Percentiles rank a stretch among this genome's conserved stretches.
Conservation (phyloP, 1,284 basidiomycete genomes). For the Peniophora sp. region DNA sequence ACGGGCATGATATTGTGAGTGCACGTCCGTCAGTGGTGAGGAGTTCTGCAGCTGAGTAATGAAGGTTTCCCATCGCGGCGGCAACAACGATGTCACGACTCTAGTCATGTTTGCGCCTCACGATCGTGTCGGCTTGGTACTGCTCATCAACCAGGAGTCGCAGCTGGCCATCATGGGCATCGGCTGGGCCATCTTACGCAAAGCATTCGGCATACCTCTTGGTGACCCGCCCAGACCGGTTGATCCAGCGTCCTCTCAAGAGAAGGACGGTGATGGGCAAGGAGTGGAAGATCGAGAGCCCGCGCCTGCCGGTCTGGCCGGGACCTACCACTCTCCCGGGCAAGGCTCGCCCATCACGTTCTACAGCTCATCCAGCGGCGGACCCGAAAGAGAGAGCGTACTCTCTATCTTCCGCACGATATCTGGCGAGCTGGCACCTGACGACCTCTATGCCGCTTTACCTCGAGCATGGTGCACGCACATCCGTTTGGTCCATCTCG, state of each 20-base stretch:
- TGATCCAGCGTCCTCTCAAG: not conserved
- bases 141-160: constrained; percentile 34
- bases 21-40: not conserved
- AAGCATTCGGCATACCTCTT: not conserved
- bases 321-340: constrained; percentile 14
- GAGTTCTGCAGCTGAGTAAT: not conserved
- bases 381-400: constrained; percentile 4
- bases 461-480: constrained; percentile 14
- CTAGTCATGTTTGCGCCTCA: constrained; percentile 21
- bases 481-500: constrained; percentile 10
- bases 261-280: not conserved
- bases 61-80: constrained; percentile 29
- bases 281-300: not conserved
- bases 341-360: constrained; percentile 15
- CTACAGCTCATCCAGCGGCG: constrained; percentile 12
- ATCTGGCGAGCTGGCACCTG: not conserved
- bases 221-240: not conserved
- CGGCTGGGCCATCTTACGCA: not conserved
- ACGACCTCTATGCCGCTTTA: constrained; percentile 10
- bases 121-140: constrained; percentile 31
- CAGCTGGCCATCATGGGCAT: constrained; percentile 21
- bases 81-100: constrained; percentile 32
- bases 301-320: constrained; percentile 12
- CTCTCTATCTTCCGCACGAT: constrained; percentile 12
- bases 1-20: constrained; percentile 25